Evolutionary conservation across 352 stramenopile genomes (phyloP), one percentile per base, ranked within the genome.

Genomic region (Globisporangium middletonii): DNA sequence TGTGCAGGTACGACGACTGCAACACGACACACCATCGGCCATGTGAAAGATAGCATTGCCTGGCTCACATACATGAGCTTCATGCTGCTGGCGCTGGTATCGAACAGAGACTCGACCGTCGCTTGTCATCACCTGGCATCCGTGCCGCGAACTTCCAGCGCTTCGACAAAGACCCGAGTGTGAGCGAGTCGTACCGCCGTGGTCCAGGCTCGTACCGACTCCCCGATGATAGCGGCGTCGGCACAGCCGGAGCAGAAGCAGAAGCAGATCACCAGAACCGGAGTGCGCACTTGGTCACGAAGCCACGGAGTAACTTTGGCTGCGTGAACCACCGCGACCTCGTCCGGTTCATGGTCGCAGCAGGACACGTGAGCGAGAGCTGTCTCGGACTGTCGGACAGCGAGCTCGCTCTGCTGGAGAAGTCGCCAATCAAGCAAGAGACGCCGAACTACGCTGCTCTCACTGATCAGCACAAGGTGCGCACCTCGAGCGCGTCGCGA

Each of bases 391-490:
- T 68, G 19, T 9, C 54, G 44, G 35, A 38, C 3, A 45, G 4
- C 27, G 47, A 56, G 35, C 35, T 48, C 15, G 7, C 19, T 9
- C 4, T n/a, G 41, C 5, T 15, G 12, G 12, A n/a, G 16, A 15
- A 45, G 41, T 45, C 41, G 19, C 15, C 18, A 16, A 48, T 23
- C 15, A 48, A 23, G 43, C 43, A 26, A 9, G n/a, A 5, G 16
- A 48, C 42, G 19, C 73, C 71, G 0, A 68, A 86, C 53, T 83
- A 81, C 49, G n/a, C 84, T 1, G 57, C 58, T 16, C 75, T 79
- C 67, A 79, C 73, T 26, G 43, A 75, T 27, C 57, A 62, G 35
- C 54, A 70, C 18, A 50, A 50, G 42, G 23, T 18, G 27, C 28
- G 23, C 18, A 16, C 18, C 37, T n/a, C 41, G 41, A 45, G 41